A percentile compares a stretch with the other conserved stretches of the same genome.
Conservation (phyloP, 2,329 filamentous ascomycete species). For the Venturia effusa region DNA sequence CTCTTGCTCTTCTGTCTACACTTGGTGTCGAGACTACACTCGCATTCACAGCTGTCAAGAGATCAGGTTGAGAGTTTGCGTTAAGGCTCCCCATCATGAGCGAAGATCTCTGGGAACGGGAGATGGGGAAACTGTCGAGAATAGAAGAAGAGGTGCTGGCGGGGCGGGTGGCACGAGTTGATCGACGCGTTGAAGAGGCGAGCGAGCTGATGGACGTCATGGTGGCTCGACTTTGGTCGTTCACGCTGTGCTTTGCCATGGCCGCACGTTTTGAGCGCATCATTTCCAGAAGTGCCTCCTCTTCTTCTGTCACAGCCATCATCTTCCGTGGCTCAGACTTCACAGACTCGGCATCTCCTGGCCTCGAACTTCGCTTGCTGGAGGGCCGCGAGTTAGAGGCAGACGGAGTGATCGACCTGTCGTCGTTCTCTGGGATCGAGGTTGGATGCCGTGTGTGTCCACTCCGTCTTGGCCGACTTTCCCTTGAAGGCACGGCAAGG, state of each 20-base stretch:
- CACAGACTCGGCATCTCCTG: slow-evolving; percentile 17
- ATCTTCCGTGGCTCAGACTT: slow-evolving; percentile 24
- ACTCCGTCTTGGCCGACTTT: slow-evolving; percentile 16
- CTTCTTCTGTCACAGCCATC: slow-evolving; percentile 40
- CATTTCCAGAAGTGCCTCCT: slow-evolving; percentile 37
- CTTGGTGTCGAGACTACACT: background rate
- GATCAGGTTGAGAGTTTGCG: background rate
- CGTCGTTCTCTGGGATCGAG: slow-evolving; percentile 24
- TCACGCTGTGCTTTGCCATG: slow-evolving; percentile 31
- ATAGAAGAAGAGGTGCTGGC: slow-evolving; percentile 6
- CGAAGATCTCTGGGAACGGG: slow-evolving; percentile 6
- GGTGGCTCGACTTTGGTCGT: background rate
- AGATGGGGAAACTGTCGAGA: slow-evolving; percentile 8
- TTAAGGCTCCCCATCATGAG: background rate
- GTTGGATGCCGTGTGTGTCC: slow-evolving; percentile 27
- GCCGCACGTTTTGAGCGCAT: slow-evolving; percentile 38
- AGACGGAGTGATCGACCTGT: slow-evolving; percentile 5
- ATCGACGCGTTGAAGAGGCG: background rate
- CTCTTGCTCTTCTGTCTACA: background rate
- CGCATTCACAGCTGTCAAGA: background rate
- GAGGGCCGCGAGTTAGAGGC: slow-evolving; percentile 17
- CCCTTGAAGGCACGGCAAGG: slow-evolving; percentile 1
- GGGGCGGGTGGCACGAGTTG: background rate
- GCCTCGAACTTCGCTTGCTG: slow-evolving; percentile 17
- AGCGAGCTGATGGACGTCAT: background rate